These are phyloP conservation scores for Chlamydomonas sphaeroides DNA, from an alignment of 139 green algal genomes.

Conservation along the genomic window DNA sequence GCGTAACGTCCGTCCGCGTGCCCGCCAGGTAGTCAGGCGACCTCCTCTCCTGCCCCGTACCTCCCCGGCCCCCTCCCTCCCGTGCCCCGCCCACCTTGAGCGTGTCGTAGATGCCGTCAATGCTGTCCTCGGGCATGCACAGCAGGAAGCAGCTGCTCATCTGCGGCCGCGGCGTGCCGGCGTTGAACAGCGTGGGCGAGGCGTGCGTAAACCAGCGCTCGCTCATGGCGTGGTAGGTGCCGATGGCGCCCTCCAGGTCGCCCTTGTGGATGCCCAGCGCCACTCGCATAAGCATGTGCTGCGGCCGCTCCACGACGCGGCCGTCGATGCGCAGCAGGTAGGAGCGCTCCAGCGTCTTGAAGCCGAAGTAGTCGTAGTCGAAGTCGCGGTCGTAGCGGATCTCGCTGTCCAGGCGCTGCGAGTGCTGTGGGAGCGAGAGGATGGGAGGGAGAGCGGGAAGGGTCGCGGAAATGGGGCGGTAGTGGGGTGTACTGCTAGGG, in stretches of 20 bases:
- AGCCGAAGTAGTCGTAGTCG: conserved; percentile 99
- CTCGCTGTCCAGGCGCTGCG: conserved; percentile 89
- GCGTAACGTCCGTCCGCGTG: too few relatives aligned
- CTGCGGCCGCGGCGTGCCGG: conserved; percentile 93
- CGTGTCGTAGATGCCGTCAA: conserved; percentile 99
- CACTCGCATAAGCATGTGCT: conserved; percentile 99
- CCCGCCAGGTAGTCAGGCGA: too few relatives aligned
- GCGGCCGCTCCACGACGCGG: conserved; percentile 95
- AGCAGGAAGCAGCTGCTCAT: conserved; percentile 97
- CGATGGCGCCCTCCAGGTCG: conserved; percentile 53
- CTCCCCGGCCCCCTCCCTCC: too few relatives aligned
- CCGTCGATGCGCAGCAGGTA: conserved; percentile 98
- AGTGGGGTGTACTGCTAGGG: too few relatives aligned
- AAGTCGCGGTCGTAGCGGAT: conserved; percentile 99
- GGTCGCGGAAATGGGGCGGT: too few relatives aligned
- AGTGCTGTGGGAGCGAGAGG: conserved; percentile 64
- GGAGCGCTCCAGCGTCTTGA: conserved; percentile 99
- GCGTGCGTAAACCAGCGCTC: conserved; percentile 98
- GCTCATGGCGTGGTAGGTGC: conserved; percentile 92
- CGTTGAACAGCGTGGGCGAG: conserved; percentile 98
- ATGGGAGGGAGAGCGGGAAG: too few relatives aligned
- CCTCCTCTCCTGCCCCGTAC: too few relatives aligned
- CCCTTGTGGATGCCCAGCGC: conserved; percentile 94
- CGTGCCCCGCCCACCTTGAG: conserved; percentile 81
- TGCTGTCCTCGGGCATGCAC: conserved; percentile 84